Percentiles rank a stretch among this genome's conserved stretches.
Conservation (phyloP, 768 basidiomycete species). For the Aureoboletus auriporus region DNA sequence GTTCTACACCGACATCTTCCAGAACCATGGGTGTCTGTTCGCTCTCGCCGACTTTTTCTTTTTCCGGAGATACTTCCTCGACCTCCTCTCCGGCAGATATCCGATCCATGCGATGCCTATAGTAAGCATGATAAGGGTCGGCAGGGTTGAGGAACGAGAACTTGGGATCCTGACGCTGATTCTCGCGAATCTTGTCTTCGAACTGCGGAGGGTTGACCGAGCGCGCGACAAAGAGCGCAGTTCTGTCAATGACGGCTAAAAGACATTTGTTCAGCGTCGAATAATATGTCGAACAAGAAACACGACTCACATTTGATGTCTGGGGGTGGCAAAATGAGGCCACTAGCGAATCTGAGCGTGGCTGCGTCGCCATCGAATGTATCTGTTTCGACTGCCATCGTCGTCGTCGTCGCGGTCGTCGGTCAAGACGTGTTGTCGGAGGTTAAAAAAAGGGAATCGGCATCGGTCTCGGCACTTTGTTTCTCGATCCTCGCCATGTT, state of each 20-base stretch:
- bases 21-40: slow-evolving; percentile 30
- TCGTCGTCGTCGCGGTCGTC: slow-evolving; percentile 24
- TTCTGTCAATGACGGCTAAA: slow-evolving; percentile 91
- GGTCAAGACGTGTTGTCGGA: slow-evolving; percentile 24
- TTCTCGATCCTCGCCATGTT: slow-evolving; percentile 52
- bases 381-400: slow-evolving; percentile 46
- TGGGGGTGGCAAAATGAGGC: slow-evolving; percentile 92
- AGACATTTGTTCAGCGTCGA: slow-evolving; percentile 4
- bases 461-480: slow-evolving; percentile 17
- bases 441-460: slow-evolving; percentile 21
- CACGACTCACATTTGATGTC: slow-evolving; percentile 78
- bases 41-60: slow-evolving; percentile 36
- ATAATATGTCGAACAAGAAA: neutral
- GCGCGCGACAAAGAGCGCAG: slow-evolving; percentile 85
- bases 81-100: slow-evolving; percentile 70
- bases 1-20: slow-evolving; percentile 69
- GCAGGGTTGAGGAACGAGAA: slow-evolving; percentile 97
- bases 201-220: slow-evolving; percentile 92
- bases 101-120: slow-evolving; percentile 86
- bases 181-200: slow-evolving; percentile 96
- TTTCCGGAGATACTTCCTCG: slow-evolving; percentile 52
- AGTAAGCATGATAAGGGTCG: slow-evolving; percentile 99
- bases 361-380: slow-evolving; percentile 37
- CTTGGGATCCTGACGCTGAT: slow-evolving; percentile 93
- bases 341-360: slow-evolving; percentile 60